These are phyloP conservation scores for Annulohypoxylon truncatum DNA, from an alignment of 2,329 filamentous ascomycete species.

Conservation along the genomic window DNA sequence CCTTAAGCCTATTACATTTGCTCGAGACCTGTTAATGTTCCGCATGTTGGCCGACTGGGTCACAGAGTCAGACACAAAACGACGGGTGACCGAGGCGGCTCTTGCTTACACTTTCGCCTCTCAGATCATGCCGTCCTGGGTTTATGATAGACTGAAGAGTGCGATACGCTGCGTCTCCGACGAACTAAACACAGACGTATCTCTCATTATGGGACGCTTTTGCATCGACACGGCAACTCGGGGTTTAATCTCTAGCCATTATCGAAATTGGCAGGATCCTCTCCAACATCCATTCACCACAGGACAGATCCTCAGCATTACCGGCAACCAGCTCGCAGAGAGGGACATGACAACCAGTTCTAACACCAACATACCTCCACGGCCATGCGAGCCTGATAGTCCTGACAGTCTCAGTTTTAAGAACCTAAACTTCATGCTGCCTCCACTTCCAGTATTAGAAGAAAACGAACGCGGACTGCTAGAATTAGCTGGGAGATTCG, in stretches of 20 bases:
- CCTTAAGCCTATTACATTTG: background rate
- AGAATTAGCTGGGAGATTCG: background rate
- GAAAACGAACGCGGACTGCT: background rate
- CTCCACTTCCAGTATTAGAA: background rate
- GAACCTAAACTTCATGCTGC: slow-evolving; percentile 4
- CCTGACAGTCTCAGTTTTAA: background rate
- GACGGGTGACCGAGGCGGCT: background rate
- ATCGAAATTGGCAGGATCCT: background rate
- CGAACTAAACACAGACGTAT: background rate
- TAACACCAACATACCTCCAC: background rate
- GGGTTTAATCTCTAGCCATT: background rate
- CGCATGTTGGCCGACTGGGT: background rate
- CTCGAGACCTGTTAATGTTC: slow-evolving; percentile 3
- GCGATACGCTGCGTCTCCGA: background rate
- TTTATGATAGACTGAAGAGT: background rate
- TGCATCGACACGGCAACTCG: background rate
- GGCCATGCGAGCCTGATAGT: background rate
- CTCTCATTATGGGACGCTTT: background rate
- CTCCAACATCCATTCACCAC: background rate
- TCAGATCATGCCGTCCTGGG: background rate
- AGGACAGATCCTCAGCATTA: background rate
- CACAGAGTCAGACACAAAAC: background rate
- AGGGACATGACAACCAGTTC: background rate
- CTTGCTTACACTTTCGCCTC: background rate
- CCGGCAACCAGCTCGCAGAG: background rate